Base-by-base conservation (phyloP, 306 rosid genomes). In the Senna siamea region DNA sequence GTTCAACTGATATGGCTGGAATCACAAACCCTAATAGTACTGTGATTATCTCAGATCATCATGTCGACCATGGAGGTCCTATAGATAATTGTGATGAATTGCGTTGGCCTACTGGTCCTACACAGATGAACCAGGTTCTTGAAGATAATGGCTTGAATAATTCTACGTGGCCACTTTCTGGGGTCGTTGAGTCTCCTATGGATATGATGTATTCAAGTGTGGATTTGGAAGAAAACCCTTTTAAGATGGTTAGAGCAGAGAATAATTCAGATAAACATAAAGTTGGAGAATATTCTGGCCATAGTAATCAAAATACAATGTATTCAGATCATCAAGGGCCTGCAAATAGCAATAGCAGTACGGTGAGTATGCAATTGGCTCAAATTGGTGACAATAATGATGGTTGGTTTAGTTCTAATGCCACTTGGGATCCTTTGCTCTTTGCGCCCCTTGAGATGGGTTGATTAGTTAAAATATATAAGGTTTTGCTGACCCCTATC, bases 371-470 rank as follows among this genome's bases (percentile, higher is more conserved):
- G 82, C 78, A 23, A 5, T 66, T 66, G 38, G 30, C 58, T 44
- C 73, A 43, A 43, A 18, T 57, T 56, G 65, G 62, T 60, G 71
- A 61, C 37, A 4, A 73, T 50, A 48, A 68, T 41, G 52, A 50
- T 20, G 19, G 53, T 52, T 79, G 79, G 79, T 56, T 54, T 66
- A 44, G 60, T 26, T 63, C 62, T 28, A 66, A 37, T 32, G 55
- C 50, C n/a, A 1, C 73, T 55, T 73, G 52, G 73, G 77, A 77
- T 73, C 70, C 79, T 68, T 6, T 77, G 14, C 48, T 73, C 14
- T 57, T 48, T 69, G 12, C 22, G 64, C 7, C 76, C 40, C 59
- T 72, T 9, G 55, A n/a, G n/a, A n/a, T n/a, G n/a, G n/a, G n/a
- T n/a, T n/a, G n/a, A n/a, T n/a, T n/a, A n/a, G n/a, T n/a, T n/a